Percentiles rank a stretch among this genome's conserved stretches.
phyloP scores from a whole-genome alignment of 2,329 filamentous ascomycete species.

The Diaporthe sp. region DNA sequence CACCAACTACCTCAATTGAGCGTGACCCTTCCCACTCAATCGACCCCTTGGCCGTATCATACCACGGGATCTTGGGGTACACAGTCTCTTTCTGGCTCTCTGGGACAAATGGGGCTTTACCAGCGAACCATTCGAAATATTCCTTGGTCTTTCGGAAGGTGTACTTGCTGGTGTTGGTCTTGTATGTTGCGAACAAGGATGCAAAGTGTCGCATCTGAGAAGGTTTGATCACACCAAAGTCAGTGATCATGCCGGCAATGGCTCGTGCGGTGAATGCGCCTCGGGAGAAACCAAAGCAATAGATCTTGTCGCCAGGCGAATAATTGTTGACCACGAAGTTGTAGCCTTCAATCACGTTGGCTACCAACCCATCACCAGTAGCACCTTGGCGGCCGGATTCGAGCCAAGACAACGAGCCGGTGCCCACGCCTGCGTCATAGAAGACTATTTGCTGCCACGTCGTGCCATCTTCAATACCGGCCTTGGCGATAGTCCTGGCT shows the following conservation, averaged over 20 bases:
- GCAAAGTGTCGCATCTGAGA: background rate
- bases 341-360: background rate
- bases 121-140: background rate
- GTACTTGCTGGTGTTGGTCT: background rate
- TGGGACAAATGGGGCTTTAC: background rate
- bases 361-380: background rate
- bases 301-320: background rate
- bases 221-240: background rate
- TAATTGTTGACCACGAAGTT: background rate
- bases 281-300: background rate
- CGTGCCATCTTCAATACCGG: background rate
- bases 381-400: background rate
- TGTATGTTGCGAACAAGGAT: background rate
- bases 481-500: background rate
- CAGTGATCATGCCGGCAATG: background rate
- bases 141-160: background rate
- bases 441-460: background rate
- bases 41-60: background rate
- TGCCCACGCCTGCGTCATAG: background rate
- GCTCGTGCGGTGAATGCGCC: background rate
- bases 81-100: background rate
- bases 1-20: background rate
- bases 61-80: background rate
- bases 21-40: background rate
- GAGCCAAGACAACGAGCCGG: background rate